phyloP scores from a whole-genome alignment of 2,329 filamentous ascomycete species.

The Colletotrichum eremochloae region DNA sequence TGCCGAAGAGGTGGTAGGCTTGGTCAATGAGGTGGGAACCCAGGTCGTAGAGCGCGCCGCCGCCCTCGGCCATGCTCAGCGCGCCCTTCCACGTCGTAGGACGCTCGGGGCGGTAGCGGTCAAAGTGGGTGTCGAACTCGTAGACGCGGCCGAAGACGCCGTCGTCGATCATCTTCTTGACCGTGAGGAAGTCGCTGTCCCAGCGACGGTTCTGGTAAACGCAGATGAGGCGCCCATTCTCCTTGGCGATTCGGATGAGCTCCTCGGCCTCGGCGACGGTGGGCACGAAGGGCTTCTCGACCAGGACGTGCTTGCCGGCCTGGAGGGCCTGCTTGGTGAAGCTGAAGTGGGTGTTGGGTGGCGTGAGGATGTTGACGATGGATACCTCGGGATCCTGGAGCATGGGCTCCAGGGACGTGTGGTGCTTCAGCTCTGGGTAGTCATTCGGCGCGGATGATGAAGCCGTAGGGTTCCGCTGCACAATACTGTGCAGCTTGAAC shows the following conservation, averaged over 20 bases:
- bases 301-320: slow-evolving; percentile 81
- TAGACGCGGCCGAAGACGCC: slow-evolving; percentile 77
- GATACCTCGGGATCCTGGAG: slow-evolving; percentile 76
- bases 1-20: slow-evolving; percentile 77
- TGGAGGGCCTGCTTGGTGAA: slow-evolving; percentile 75
- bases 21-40: slow-evolving; percentile 85
- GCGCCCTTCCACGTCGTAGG: slow-evolving; percentile 76
- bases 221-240: slow-evolving; percentile 67
- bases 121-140: slow-evolving; percentile 86
- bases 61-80: slow-evolving; percentile 70
- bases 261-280: slow-evolving; percentile 75
- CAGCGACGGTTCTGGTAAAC: slow-evolving; percentile 85
- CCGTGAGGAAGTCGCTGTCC: slow-evolving; percentile 82
- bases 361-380: slow-evolving; percentile 78
- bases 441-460: slow-evolving; percentile 79
- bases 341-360: slow-evolving; percentile 78
- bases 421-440: slow-evolving; percentile 74
- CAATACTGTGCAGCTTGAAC: slow-evolving; percentile 79
- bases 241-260: slow-evolving; percentile 68
- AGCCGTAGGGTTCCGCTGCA: slow-evolving; percentile 77
- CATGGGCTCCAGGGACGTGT: slow-evolving; percentile 72
- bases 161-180: slow-evolving; percentile 71
- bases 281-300: slow-evolving; percentile 87
- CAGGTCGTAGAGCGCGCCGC: slow-evolving; percentile 79
- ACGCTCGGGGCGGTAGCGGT: slow-evolving; percentile 75